Percentiles rank a stretch among this genome's conserved stretches.
Evolutionary conservation across 176 grass and related monocot species (phyloP).

Genomic region (Carex parvula): DNA sequence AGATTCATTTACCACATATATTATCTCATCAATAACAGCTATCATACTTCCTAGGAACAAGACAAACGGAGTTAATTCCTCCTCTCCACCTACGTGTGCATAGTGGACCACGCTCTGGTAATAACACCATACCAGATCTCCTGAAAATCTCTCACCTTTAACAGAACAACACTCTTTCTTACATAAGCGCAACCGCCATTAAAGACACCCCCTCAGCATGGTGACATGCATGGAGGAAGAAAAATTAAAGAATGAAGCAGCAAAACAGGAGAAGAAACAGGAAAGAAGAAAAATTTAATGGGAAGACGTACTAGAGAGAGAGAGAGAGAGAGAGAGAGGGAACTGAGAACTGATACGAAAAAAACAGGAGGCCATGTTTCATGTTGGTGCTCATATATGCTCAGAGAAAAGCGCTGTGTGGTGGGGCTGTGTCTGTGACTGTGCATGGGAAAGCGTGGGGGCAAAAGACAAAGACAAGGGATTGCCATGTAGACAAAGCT

Average conservation of each 20-base stretch:
- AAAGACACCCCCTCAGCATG: background rate
- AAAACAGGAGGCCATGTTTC: constrained; percentile 2
- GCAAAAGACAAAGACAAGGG: constrained; percentile 9
- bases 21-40: background rate
- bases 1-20: constrained; percentile 6
- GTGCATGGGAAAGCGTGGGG: constrained; percentile 11
- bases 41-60: background rate
- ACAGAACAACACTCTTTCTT: constrained; percentile 7
- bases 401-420: constrained; percentile 12
- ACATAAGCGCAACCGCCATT: constrained; percentile 1
- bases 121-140: constrained; percentile 16
- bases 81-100: constrained; percentile 13
- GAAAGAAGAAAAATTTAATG: background rate
- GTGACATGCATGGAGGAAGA: background rate
- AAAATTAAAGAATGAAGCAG: background rate
- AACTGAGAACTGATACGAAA: background rate
- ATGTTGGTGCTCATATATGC: constrained; percentile 3
- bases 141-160: constrained; percentile 13
- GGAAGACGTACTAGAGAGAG: background rate
- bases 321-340: background rate
- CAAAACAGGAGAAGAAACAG: background rate
- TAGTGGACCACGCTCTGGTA: constrained; percentile 15
- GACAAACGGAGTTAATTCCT: background rate
- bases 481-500: constrained; percentile 20
- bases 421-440: constrained; percentile 12